Evolutionary conservation across 352 stramenopile genomes (phyloP).

Genomic region (Phytophthora pluvialis): DNA sequence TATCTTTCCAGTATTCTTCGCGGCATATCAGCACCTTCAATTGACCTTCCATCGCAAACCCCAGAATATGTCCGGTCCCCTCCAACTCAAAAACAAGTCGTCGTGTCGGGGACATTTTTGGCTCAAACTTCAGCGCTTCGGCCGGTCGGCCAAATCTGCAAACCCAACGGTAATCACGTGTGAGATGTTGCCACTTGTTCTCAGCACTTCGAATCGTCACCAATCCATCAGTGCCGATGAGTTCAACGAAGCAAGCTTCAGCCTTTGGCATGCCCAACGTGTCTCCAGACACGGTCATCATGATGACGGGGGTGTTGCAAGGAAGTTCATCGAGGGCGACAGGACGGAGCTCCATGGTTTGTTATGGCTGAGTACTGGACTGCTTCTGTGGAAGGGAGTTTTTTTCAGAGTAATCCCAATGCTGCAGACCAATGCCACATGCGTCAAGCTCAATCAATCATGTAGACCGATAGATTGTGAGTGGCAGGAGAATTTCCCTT

Average conservation of each 20-base stretch:
- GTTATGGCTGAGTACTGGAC: neutral
- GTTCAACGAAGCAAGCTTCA: slow-evolving; percentile 12
- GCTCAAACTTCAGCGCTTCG: neutral
- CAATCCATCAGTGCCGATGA: neutral
- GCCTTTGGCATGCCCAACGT: slow-evolving; percentile 11
- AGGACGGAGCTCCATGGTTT: neutral
- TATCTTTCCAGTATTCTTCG: neutral
- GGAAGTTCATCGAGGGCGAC: neutral
- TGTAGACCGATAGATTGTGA: neutral
- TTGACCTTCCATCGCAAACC: neutral
- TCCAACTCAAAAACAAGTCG: neutral
- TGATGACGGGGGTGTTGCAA: neutral
- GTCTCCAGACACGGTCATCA: neutral
- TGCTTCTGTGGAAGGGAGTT: neutral
- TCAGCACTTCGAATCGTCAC: slow-evolving; percentile 1
- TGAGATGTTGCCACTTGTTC: slow-evolving; percentile 1
- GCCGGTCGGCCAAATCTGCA: neutral
- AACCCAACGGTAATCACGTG: neutral
- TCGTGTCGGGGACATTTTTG: neutral
- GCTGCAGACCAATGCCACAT: too few relatives aligned
- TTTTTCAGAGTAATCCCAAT: too few relatives aligned
- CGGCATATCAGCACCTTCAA: neutral
- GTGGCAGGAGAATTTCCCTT: too few relatives aligned
- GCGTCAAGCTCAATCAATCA: neutral
- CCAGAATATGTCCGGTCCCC: neutral